A percentile compares a stretch with the other conserved stretches of the same genome.
phyloP scores from a whole-genome alignment of 2,329 filamentous ascomycete species.

The Myriosclerotinia scirpicola region DNA sequence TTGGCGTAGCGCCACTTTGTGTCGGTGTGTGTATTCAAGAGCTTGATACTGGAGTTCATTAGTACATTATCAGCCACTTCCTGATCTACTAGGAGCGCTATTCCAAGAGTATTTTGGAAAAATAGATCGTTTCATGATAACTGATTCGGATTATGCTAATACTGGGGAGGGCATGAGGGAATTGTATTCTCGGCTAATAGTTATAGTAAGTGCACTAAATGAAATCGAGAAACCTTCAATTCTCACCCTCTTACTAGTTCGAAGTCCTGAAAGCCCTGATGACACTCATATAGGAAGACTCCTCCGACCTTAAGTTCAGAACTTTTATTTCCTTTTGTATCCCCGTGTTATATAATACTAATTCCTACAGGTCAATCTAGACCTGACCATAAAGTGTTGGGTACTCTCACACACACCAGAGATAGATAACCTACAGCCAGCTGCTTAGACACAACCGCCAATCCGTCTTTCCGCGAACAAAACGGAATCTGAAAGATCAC shows the following conservation, averaged over 20 bases:
- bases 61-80: background rate
- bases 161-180: background rate
- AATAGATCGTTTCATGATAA: background rate
- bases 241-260: too few relatives aligned
- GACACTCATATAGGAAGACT: too few relatives aligned
- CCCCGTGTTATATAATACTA: too few relatives aligned
- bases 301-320: too few relatives aligned
- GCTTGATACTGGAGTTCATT: background rate
- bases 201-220: background rate
- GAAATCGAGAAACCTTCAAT: too few relatives aligned
- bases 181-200: background rate
- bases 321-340: too few relatives aligned
- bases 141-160: background rate
- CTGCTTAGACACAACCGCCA: background rate
- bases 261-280: too few relatives aligned
- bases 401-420: background rate
- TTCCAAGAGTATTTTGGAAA: background rate
- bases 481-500: background rate
- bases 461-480: background rate
- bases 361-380: background rate
- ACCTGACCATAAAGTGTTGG: background rate
- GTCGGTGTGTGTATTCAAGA: background rate
- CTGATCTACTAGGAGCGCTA: background rate
- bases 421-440: background rate
- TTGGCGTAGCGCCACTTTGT: background rate